Evolutionary conservation across 1,139 yeast genomes (phyloP), one percentile per base, ranked within the genome.

Genomic region (Hemisphaericaspora xylanilytica): DNA sequence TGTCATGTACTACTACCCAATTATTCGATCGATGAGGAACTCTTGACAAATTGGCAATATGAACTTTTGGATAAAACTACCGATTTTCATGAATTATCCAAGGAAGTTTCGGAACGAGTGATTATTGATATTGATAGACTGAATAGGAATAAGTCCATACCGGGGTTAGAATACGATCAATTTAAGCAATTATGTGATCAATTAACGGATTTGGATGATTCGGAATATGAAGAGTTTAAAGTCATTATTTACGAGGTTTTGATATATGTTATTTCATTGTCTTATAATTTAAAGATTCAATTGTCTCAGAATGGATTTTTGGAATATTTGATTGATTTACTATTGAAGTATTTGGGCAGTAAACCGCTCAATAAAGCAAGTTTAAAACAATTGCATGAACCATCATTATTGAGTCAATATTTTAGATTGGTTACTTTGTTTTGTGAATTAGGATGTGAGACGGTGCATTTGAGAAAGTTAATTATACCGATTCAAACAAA

Each of bases 401-500:
- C 57, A 0, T 46, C 52, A 33, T 28, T 46, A 5, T 33, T 58
- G 13, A 50, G 50, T 33, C 65, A 56, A 32, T 43, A 52, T 22
- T 40, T 49, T 20, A 48, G 63, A n/a, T 42, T 68, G 17, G 48
- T 65, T 10, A 39, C 61, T 0, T 39, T 48, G 9, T 55, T 69
- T 28, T 46, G 61, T 37, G 73, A 68, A 44, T 49, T 69, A 17
- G 76, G 76, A 0, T 63, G 70, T 49, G 59, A 58, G 33, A 51
- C 57, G 2, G 43, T 44, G 9, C 43, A 44, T 22, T 47, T 67
- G 29, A 49, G 52, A 35, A 48, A 45, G 32, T 39, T 66, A 11
- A 32, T 63, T 1, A 21, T 42, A 6, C 55, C 56, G 10, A 37
- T 63, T 17, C 48, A 52, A 9, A 21, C 31, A 4, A 33, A 36